Percentiles rank a stretch among this genome's conserved stretches.
These are phyloP conservation scores for Bolboschoenus planiculmis DNA, from an alignment of 176 grass and related monocot species.

Conservation along the genomic window DNA sequence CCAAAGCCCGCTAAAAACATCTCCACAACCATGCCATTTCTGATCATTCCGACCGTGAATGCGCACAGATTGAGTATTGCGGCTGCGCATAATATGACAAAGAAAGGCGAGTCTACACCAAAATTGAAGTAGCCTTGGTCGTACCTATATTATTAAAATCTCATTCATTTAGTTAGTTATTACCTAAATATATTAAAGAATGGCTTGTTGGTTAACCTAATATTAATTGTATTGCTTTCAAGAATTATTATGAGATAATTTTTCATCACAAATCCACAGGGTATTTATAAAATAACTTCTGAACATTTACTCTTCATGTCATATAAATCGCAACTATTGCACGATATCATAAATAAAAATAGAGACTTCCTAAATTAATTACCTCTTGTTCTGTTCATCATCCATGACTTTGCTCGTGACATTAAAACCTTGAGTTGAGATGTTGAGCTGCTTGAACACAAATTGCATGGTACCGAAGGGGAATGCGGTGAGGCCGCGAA, in stretches of 20 bases:
- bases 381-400: slow-evolving; percentile 11
- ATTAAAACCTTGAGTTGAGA: slow-evolving; percentile 20
- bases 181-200: background rate
- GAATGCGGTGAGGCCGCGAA: slow-evolving; percentile 1
- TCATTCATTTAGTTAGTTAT: background rate
- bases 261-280: too few relatives aligned
- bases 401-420: slow-evolving; percentile 43
- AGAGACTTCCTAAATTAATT: background rate
- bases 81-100: slow-evolving; percentile 1
- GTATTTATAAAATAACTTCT: too few relatives aligned
- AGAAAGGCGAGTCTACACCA: slow-evolving; percentile 33
- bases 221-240: background rate
- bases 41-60: slow-evolving; percentile 14
- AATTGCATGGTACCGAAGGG: slow-evolving; percentile 8
- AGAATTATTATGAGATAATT: background rate
- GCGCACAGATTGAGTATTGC: slow-evolving; percentile 28
- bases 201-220: background rate
- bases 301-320: background rate
- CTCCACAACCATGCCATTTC: slow-evolving; percentile 28
- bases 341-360: background rate
- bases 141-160: slow-evolving; percentile 1
- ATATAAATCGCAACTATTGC: too few relatives aligned
- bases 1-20: slow-evolving; percentile 32
- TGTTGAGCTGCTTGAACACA: slow-evolving; percentile 12
- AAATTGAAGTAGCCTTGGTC: slow-evolving; percentile 33